These are phyloP conservation scores for Hanseniaspora jakobsenii DNA, from an alignment of 805 yeast species.

Conservation along the genomic window DNA sequence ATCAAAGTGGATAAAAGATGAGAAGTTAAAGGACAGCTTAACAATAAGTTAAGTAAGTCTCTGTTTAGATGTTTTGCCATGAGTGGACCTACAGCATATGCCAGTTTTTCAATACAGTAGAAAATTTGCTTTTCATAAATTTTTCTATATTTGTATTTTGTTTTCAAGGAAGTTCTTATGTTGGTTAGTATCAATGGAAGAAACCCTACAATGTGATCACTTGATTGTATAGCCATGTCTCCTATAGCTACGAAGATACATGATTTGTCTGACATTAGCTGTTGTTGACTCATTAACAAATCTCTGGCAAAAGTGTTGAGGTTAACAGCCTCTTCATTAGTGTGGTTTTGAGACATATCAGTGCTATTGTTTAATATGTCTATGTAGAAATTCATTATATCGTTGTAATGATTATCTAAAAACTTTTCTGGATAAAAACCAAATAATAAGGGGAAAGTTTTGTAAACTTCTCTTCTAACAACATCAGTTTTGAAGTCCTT, in stretches of 20 bases:
- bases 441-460: slow-evolving; percentile 72
- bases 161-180: slow-evolving; percentile 62
- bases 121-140: slow-evolving; percentile 78
- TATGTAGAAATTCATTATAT: slow-evolving; percentile 63
- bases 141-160: slow-evolving; percentile 41
- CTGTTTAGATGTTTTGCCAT: slow-evolving; percentile 76
- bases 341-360: slow-evolving; percentile 19
- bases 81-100: slow-evolving; percentile 86
- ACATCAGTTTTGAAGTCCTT: slow-evolving; percentile 66
- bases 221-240: slow-evolving; percentile 60
- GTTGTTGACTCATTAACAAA: slow-evolving; percentile 12
- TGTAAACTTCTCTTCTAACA: slow-evolving; percentile 74
- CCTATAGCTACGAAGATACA: slow-evolving; percentile 74
- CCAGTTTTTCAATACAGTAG: slow-evolving; percentile 75
- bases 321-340: slow-evolving; percentile 5
- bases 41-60: slow-evolving; percentile 65
- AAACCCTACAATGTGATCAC: slow-evolving; percentile 75
- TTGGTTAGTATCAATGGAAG: slow-evolving; percentile 77
- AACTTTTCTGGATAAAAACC: slow-evolving; percentile 62
- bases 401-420: slow-evolving; percentile 68
- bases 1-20: slow-evolving; percentile 67
- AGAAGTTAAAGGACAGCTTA: slow-evolving; percentile 73
- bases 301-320: slow-evolving; percentile 10
- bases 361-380: slow-evolving; percentile 63
- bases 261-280: slow-evolving; percentile 43